Percentiles rank a stretch among this genome's conserved stretches.
Evolutionary conservation across 345 rosid genomes (phyloP).

Genomic region (Salix viminalis): DNA sequence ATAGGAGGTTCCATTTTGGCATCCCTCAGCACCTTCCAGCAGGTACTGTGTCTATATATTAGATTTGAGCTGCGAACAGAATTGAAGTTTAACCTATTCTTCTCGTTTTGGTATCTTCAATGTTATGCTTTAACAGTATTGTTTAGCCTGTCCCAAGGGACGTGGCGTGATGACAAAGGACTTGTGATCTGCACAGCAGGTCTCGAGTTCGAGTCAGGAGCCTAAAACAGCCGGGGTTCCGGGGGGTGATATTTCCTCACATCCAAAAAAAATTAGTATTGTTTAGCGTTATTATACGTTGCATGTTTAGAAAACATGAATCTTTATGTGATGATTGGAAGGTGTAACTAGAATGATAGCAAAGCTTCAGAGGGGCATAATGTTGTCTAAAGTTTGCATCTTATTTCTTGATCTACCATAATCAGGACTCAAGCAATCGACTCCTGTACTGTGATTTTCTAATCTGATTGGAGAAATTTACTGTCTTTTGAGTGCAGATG

Average conservation of each 20-base stretch:
- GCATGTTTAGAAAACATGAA: neutral
- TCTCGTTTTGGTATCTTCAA: neutral
- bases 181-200: no score
- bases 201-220: no score
- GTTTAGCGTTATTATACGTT: neutral
- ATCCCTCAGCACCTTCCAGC: slow-evolving; percentile 60
- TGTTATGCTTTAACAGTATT: neutral
- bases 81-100: neutral
- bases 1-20: slow-evolving; percentile 59
- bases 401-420: neutral
- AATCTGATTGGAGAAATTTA: slow-evolving; percentile 7
- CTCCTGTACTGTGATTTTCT: neutral
- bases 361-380: neutral
- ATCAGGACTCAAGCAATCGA: neutral
- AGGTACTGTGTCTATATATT: slow-evolving; percentile 29
- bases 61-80: neutral
- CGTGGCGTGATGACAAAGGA: no score
- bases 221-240: no score
- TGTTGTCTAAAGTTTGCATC: neutral
- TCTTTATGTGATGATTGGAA: neutral
- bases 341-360: neutral
- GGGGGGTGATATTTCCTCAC: no score
- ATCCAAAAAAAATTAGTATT: no score
- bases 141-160: neutral
- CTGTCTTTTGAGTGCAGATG: slow-evolving; percentile 46